Percentiles rank a stretch among this genome's conserved stretches.
Conservation (phyloP, 1,139 yeast species). For the Yamadazyma triangularis region DNA sequence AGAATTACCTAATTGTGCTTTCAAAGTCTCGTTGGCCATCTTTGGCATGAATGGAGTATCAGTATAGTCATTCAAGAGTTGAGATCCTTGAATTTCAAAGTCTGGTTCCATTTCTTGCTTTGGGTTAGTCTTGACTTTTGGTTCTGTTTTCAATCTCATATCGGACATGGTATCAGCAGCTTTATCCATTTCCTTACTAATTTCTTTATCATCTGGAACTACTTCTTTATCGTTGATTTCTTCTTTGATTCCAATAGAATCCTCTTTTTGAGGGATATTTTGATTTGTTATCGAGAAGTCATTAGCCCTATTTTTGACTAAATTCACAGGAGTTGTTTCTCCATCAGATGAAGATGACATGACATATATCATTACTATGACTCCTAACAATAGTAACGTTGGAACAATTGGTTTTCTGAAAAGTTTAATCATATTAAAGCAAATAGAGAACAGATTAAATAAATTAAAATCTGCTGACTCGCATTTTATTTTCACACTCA, state of each 20-base stretch:
- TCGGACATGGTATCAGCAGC: constrained; percentile 1
- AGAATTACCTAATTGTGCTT: constrained; percentile 78
- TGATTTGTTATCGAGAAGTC: not conserved
- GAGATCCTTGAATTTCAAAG: constrained; percentile 6
- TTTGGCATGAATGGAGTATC: constrained; percentile 77
- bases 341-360: constrained; percentile 9
- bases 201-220: constrained; percentile 1
- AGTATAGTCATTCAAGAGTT: constrained; percentile 16
- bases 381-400: constrained; percentile 9
- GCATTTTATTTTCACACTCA: too few species aligned
- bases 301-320: constrained; percentile 4
- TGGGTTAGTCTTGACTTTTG: too few species aligned
- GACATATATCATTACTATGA: constrained; percentile 11
- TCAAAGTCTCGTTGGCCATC: constrained; percentile 61
- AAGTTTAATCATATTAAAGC: constrained; percentile 7
- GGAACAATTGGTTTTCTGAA: constrained; percentile 12
- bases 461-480: too few species aligned
- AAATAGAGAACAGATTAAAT: too few species aligned
- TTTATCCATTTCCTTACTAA: constrained; percentile 1
- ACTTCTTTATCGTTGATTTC: constrained; percentile 1
- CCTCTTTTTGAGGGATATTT: not conserved
- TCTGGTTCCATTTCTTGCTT: too few species aligned
- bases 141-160: not conserved
- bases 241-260: constrained; percentile 1
- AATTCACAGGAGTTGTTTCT: constrained; percentile 18